Base-by-base conservation (phyloP, 352 stramenopile species). In the Aphanomyces astaci region DNA sequence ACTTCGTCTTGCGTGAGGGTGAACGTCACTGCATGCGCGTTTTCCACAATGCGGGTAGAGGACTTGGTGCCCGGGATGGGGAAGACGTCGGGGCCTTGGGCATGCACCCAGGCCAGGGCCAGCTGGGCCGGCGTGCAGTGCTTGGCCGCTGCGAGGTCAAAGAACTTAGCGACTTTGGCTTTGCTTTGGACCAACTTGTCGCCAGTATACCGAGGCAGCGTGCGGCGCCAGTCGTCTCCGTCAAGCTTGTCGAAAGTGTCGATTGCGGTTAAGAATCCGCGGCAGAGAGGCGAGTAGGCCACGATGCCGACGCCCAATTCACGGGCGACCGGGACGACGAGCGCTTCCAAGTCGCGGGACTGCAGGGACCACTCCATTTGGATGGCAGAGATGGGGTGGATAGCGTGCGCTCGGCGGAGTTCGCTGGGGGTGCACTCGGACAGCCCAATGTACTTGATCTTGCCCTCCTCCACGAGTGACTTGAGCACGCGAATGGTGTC, bases 401-500 rank as follows among this genome's bases (percentile, higher is more conserved):
- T 60, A 3, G 48, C 59, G 49, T 75, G 71, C 10, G 71, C 71
- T 45, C 71, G 30, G 24, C 71, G 71, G 2, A 75, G 43, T 51
- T 71, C 66, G 17, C 24, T 22, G 2, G 24, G 13, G 4, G 63
- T 62, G 33, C 63, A 71, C 48, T 75, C 71, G 2, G 71, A 75
- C 31, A 75, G 46, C 15, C 71, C 71, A 30, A 75, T 63, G 51
- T 75, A 74, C 17, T 71, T 69, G 62, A 75, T 67, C 27, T 64
- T 74, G 22, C 71, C 71, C 52, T 66, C 63, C 4, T 73, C 40
- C 2, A 75, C 46, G 7, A 75, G 53, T 11, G 30, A 52, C 43
- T 75, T 75, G 32, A 75, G 39, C 9, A 11, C 11, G 9, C 3
- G 73, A 40, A 91, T 76, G 13, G 73, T 88, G 70, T 92, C 84